Evolutionary conservation across 2,329 filamentous ascomycete species (phyloP).

Genomic region (Periconia sp.): DNA sequence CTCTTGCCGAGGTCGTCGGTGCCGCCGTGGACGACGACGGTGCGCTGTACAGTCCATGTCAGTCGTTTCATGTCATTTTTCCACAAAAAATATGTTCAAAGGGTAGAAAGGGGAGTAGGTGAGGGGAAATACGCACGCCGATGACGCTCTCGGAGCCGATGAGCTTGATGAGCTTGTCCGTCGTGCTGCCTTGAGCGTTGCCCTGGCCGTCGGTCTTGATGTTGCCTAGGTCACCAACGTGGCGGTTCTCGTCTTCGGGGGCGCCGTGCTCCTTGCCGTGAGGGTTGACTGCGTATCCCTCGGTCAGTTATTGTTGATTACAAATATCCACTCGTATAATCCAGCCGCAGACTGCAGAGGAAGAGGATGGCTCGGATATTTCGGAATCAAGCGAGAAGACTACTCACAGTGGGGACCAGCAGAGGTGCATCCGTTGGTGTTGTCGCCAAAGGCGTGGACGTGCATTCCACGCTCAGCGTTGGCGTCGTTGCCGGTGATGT

Average conservation of each 20-base stretch:
- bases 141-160: conserved; percentile 95
- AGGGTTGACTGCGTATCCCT: conserved; percentile 76
- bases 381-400: background rate
- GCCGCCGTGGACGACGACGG: conserved; percentile 89
- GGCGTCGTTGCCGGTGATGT: conserved; percentile 88
- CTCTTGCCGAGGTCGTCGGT: conserved; percentile 97
- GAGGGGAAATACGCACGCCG: conserved; percentile 61
- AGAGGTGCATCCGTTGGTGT: conserved; percentile 99
- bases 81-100: background rate
- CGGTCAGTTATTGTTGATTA: conserved; percentile 12
- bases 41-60: conserved; percentile 62
- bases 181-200: conserved; percentile 77
- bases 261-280: conserved; percentile 89
- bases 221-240: conserved; percentile 98
- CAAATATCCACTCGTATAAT: background rate
- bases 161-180: conserved; percentile 87
- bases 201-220: conserved; percentile 92
- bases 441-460: conserved; percentile 98
- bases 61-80: background rate
- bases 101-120: background rate
- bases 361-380: background rate
- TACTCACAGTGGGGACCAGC: conserved; percentile 93
- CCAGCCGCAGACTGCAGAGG: background rate
- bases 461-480: conserved; percentile 98
- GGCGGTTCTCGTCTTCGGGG: conserved; percentile 78